A percentile compares a stretch with the other conserved stretches of the same genome.
These are phyloP conservation scores for Claviceps africana DNA, from an alignment of 2,329 filamentous ascomycete species.

Conservation along the genomic window DNA sequence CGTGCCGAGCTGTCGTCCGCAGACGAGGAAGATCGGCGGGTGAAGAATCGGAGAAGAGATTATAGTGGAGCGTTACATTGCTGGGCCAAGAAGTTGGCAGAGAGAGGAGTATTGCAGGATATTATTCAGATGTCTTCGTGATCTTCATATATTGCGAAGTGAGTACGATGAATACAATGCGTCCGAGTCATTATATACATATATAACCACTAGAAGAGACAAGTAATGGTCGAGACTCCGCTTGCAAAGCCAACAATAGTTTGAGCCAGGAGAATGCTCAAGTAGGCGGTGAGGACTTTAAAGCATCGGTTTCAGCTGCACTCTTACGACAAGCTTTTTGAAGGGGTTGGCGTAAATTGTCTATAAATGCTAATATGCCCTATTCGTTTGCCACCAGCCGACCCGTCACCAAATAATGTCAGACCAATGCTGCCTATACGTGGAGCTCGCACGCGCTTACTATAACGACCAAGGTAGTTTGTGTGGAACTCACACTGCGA, in stretches of 20 bases:
- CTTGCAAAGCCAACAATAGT: background rate
- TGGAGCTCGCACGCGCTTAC: background rate
- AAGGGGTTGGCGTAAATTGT: background rate
- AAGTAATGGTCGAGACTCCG: background rate
- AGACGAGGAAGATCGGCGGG: conserved; percentile 36
- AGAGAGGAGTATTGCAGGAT: conserved; percentile 45
- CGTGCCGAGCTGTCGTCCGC: conserved; percentile 31
- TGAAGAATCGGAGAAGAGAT: conserved; percentile 46
- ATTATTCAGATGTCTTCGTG: conserved; percentile 15
- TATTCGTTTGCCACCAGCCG: background rate
- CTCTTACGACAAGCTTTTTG: background rate
- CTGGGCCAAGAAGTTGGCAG: conserved; percentile 57
- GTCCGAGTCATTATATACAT: background rate
- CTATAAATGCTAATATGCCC: background rate
- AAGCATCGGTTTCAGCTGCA: background rate
- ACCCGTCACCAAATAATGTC: background rate
- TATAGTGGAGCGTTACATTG: conserved; percentile 53
- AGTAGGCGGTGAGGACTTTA: background rate
- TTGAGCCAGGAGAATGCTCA: background rate
- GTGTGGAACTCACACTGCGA: background rate
- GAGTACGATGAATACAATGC: background rate
- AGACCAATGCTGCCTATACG: background rate
- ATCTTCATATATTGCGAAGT: background rate
- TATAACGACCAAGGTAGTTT: background rate
- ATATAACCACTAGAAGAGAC: background rate